Conservation (phyloP, 73 alveolate genomes). For the Paramecium sonneborni region DNA sequence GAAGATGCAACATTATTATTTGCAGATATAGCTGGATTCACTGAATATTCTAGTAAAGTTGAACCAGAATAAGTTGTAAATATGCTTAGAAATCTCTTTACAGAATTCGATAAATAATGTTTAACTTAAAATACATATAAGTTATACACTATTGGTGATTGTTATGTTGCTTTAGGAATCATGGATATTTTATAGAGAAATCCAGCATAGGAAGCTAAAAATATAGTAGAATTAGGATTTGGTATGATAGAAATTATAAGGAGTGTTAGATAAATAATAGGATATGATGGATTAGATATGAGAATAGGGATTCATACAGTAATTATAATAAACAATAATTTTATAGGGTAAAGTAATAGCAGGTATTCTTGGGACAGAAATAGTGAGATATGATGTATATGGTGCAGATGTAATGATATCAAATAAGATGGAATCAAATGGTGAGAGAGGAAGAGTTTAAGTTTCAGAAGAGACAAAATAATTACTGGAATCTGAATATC, state of each 20-base stretch:
- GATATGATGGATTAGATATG: conserved; percentile 78
- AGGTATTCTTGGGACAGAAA: conserved; percentile 63
- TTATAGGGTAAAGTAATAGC: conserved; percentile 53
- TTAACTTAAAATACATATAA: conserved; percentile 76
- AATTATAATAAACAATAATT: background rate
- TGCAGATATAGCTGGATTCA: conserved; percentile 90
- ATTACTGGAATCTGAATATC: background rate
- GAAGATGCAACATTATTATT: conserved; percentile 81
- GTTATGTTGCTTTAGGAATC: conserved; percentile 88
- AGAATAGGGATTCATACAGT: conserved; percentile 80
- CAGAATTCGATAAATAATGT: conserved; percentile 82
- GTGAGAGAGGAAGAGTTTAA: conserved; percentile 52
- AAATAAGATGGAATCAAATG: conserved; percentile 66
- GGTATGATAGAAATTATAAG: conserved; percentile 83
- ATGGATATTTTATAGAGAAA: conserved; percentile 81
- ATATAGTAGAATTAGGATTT: conserved; percentile 84
- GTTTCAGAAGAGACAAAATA: conserved; percentile 32
- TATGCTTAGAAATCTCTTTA: conserved; percentile 79
- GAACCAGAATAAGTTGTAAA: conserved; percentile 84
- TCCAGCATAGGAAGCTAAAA: conserved; percentile 80
- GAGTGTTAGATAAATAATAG: conserved; percentile 76
- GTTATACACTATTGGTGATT: conserved; percentile 90
- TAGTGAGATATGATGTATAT: conserved; percentile 62
- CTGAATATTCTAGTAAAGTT: conserved; percentile 79
- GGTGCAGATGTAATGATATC: conserved; percentile 66